Evolutionary conservation across 2,329 filamentous ascomycete genomes (phyloP), one percentile per base, ranked within the genome.

Genomic region (Tolypocladium album): DNA sequence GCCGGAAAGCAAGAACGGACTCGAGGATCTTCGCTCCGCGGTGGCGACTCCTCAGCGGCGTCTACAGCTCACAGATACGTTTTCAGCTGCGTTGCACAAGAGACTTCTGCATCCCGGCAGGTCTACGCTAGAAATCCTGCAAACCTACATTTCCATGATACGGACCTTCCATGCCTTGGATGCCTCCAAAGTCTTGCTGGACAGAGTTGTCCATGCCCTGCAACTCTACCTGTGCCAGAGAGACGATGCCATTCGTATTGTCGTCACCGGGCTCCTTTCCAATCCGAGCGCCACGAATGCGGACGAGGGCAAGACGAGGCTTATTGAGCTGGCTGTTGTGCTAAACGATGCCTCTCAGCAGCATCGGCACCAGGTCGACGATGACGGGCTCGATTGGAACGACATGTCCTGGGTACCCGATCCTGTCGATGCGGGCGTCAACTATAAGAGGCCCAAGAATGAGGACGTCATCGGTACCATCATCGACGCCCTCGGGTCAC

Each of bases 331-430:
- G 13, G 88, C 88, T 1, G 76, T 79, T 17, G 77, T 91, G 47
- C 81, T 92, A 56, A 81, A 83, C 43, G 83, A 87, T 62, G 80
- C 84, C 0, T 75, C 82, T 12, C 80, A 85, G 62, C 78, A 81
- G 61, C 75, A 79, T 17, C 76, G 78, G 11, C 75, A 75, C 43
- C 79, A 80, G 24, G 74, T 78, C 11, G 82, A 86, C 34, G 84
- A 86, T 63, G 86, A 88, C 60, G 89, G 90, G 58, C 79, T 94
- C 20, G 90, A 95, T 71, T 97, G 90, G 88, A 83, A 91, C 68
- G 92, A 99, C 71, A 89, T 96, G 87, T 84, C 86, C 11, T 99
- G 94, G 94, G 80, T 91, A 42, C 94, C 94, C 1, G 90, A 96
- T 67, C 94, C 94, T 0, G 87, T 95, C 45, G 94, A 99, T 70